Evolutionary conservation across 176 grass and related monocot genomes (phyloP).

Genomic region (Metroxylon sagu): DNA sequence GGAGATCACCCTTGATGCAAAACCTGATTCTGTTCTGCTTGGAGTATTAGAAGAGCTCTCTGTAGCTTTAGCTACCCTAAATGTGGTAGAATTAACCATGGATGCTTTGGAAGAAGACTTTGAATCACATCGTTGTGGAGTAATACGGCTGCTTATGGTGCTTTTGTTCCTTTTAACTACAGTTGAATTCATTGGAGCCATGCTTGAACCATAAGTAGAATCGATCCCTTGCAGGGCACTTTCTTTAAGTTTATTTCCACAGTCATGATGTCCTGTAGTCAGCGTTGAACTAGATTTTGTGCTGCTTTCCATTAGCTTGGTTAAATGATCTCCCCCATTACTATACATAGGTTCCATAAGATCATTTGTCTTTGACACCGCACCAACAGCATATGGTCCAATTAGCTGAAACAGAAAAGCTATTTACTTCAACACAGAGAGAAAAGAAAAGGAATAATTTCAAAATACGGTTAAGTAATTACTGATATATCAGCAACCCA

Average conservation of each 20-base stretch:
- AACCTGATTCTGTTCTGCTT: constrained; percentile 31
- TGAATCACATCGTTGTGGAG: constrained; percentile 40
- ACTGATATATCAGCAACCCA: constrained; percentile 97
- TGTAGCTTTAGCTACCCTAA: constrained; percentile 29
- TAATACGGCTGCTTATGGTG: background rate
- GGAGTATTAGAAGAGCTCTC: constrained; percentile 31
- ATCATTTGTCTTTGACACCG: constrained; percentile 49
- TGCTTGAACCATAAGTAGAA: constrained; percentile 8
- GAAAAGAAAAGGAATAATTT: background rate
- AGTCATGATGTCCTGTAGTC: constrained; percentile 29
- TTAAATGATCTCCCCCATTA: constrained; percentile 24
- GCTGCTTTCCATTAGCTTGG: constrained; percentile 26
- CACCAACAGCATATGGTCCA: constrained; percentile 85
- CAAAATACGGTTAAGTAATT: constrained; percentile 14
- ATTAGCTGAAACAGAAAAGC: constrained; percentile 56
- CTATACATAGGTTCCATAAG: constrained; percentile 33
- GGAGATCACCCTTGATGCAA: constrained; percentile 20
- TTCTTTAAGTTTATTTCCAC: constrained; percentile 13
- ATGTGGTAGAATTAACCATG: constrained; percentile 25
- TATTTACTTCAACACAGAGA: constrained; percentile 22
- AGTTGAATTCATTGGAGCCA: constrained; percentile 27
- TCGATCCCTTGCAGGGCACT: constrained; percentile 22
- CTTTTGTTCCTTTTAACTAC: constrained; percentile 44
- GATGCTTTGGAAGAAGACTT: constrained; percentile 37
- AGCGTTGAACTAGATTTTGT: constrained; percentile 23